Conservation (phyloP, 139 green algal species). For the Chlorella vulgaris region DNA sequence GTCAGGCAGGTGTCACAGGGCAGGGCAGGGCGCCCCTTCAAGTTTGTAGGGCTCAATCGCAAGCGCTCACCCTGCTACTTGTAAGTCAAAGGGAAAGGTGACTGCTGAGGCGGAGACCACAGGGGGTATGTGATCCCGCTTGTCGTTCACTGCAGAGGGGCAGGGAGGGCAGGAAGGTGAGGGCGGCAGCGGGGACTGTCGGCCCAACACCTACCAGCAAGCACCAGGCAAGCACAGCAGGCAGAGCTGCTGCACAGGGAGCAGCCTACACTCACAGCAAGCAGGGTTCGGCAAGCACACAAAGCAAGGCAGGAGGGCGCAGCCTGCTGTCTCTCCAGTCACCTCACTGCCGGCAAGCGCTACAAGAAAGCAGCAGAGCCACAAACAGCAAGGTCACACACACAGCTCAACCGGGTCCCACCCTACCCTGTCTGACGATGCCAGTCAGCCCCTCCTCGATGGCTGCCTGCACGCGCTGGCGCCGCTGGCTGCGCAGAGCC, state of each 20-base stretch:
- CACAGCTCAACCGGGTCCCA: not conserved
- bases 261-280: no score
- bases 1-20: not conserved
- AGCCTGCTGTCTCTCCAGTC: no score
- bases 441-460: conserved; percentile 59
- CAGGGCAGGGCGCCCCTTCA: not conserved
- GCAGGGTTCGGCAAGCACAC: no score
- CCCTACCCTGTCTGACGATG: conserved; percentile 47
- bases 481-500: conserved; percentile 10
- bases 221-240: not conserved
- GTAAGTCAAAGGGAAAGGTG: conserved; percentile 93
- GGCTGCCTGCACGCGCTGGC: conserved; percentile 54
- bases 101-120: conserved; percentile 71
- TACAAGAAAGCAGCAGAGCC: no score
- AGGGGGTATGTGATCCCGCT: conserved; percentile 89
- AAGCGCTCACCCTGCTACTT: conserved; percentile 50
- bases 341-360: no score
- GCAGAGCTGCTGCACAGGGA: not conserved
- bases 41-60: no score
- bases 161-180: not conserved
- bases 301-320: no score
- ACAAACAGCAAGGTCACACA: not conserved
- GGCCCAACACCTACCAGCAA: not conserved
- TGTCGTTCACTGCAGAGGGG: conserved; percentile 74
- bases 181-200: not conserved